Evolutionary conservation across 1,284 basidiomycete species (phyloP).

Genomic region (Porodaedalea pini): DNA sequence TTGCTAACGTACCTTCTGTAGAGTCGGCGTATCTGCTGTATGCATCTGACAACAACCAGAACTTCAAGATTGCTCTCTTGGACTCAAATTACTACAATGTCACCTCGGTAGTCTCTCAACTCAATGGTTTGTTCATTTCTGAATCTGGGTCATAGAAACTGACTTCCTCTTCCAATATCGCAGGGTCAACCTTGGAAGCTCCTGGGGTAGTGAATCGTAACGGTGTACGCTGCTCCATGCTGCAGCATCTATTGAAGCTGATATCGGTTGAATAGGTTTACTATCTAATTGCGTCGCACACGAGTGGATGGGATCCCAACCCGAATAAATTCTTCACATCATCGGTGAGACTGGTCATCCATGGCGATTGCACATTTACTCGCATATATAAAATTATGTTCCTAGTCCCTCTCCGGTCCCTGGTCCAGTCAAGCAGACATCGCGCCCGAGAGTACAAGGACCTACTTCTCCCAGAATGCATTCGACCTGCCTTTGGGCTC

Average conservation of each 20-base stretch:
- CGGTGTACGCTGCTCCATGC: conserved; percentile 35
- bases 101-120: conserved; percentile 42
- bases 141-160: not conserved
- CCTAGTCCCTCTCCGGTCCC: conserved; percentile 49
- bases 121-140: conserved; percentile 37
- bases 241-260: not conserved
- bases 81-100: conserved; percentile 59
- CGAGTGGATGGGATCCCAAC: conserved; percentile 57
- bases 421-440: conserved; percentile 59
- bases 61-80: conserved; percentile 61
- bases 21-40: conserved; percentile 54
- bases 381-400: not conserved
- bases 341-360: conserved; percentile 36
- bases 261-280: conserved; percentile 39
- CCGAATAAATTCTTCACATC: conserved; percentile 59
- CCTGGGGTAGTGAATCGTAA: conserved; percentile 60
- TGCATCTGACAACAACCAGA: conserved; percentile 65
- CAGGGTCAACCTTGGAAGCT: conserved; percentile 56
- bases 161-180: not conserved
- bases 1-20: too few species aligned
- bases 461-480: conserved; percentile 62
- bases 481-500: conserved; percentile 50
- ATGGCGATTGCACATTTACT: not conserved
- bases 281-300: conserved; percentile 60
- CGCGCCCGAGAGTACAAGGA: conserved; percentile 46